Conservation (phyloP, 2,329 filamentous ascomycete species). For the Aspergillus tubingensis region DNA sequence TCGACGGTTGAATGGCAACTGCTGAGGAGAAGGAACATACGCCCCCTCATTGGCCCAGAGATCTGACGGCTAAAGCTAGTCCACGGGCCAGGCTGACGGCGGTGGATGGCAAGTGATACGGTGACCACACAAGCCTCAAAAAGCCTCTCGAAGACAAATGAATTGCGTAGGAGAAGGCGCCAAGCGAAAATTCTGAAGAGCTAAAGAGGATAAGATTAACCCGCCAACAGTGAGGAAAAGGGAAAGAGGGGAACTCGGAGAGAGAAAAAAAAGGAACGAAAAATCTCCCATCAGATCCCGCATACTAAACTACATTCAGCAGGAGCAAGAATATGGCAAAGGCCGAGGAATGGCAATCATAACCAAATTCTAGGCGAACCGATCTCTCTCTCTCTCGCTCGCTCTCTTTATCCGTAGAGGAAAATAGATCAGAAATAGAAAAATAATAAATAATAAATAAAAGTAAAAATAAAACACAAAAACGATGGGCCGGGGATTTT, state of each 20-base stretch:
- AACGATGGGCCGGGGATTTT: slow-evolving; percentile 2
- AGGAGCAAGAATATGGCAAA: background rate
- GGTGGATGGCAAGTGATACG: background rate
- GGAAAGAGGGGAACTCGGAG: background rate
- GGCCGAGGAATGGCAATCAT: background rate
- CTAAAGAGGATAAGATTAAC: background rate
- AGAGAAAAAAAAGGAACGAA: background rate
- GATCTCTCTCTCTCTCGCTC: background rate
- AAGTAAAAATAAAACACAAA: background rate
- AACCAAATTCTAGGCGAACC: background rate
- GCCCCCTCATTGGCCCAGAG: background rate
- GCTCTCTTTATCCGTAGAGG: no score
- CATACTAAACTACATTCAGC: background rate
- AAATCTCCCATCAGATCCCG: background rate
- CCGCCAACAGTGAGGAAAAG: background rate
- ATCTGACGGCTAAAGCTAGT: background rate
- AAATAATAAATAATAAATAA: no score
- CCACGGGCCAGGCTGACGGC: background rate
- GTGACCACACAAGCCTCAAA: slow-evolving; percentile 3
- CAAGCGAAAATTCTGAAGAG: background rate
- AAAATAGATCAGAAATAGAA: no score
- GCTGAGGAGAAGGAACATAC: background rate
- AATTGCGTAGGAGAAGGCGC: background rate
- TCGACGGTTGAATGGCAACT: background rate
- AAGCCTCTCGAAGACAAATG: background rate